Percentiles rank a stretch among this genome's conserved stretches.
Conservation (phyloP, 2,329 filamentous ascomycete genomes). For the Taxawa tesnikishii region DNA sequence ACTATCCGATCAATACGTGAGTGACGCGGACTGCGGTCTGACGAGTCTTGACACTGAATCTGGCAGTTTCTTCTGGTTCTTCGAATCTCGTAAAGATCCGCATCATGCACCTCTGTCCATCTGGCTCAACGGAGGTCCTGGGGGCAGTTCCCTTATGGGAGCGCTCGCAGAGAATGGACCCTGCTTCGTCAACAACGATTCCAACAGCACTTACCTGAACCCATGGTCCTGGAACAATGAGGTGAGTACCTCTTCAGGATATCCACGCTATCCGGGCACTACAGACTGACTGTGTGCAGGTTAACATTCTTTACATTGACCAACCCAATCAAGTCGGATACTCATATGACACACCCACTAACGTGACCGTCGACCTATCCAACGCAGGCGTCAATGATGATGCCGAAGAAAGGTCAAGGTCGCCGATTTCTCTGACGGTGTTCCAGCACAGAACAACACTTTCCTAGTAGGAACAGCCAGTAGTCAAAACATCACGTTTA, state of each 20-base stretch:
- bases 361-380: conserved; percentile 10
- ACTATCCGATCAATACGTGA: conserved; percentile 17
- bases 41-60: conserved; percentile 16
- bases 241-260: too few relatives aligned
- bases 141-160: conserved; percentile 37
- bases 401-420: too few relatives aligned
- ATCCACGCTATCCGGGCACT: too few relatives aligned
- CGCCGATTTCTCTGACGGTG: conserved; percentile 22
- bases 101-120: conserved; percentile 40
- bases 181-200: conserved; percentile 41
- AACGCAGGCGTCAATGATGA: conserved; percentile 3
- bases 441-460: conserved; percentile 17
- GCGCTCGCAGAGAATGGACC: conserved; percentile 40
- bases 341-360: conserved; percentile 23
- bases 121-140: conserved; percentile 48
- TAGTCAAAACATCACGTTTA: conserved; percentile 30
- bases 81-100: conserved; percentile 43
- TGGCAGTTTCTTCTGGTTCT: conserved; percentile 48
- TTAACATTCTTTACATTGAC: conserved; percentile 49
- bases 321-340: conserved; percentile 48
- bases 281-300: conserved; percentile 8
- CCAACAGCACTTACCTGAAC: conserved; percentile 39
- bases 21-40: conserved; percentile 12
- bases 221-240: conserved; percentile 52
- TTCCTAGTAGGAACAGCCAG: conserved; percentile 45